Evolutionary conservation across 2,329 filamentous ascomycete species (phyloP), one percentile per base, ranked within the genome.

Genomic region (Ceratocystis alfenasii): DNA sequence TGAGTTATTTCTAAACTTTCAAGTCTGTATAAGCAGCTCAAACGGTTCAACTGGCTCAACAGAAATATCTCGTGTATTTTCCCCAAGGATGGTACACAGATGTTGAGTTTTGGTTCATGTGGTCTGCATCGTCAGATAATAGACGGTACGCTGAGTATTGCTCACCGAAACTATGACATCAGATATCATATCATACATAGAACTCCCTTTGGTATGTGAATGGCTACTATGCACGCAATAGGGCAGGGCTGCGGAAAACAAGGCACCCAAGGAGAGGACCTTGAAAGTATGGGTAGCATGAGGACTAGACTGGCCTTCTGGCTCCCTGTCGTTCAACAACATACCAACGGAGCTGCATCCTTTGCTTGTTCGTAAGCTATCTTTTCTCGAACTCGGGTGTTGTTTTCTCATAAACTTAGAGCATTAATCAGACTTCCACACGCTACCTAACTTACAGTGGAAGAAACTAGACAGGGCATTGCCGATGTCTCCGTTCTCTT

Each of bases 151-250:
- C 22, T 50, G n/a, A 10, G n/a, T 4, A 50, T 10, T 7, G 2
- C 22, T 50, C 48, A 50, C 48, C 48, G 48, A 50, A 50, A 50
- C 48, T 50, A 50, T 50, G 48, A 25, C 48, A 50, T 50, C 20
- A 50, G 48, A 25, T 50, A 20, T 6, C 3, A 10, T 20, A 20
- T 10, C n/a, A 41, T 8, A 20, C 8, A 50, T 1, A 22, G 20
- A 8, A 25, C 2, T 22, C 2, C 1, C 22, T 50, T 12, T n/a
- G 20, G 5, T 50, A 22, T 25, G 48, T 25, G 48, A 20, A 50
- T 50, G 48, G n/a, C 48, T 12, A 22, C n/a, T 25, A 3, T 50
- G 48, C 5, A 33, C 10, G 3, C 12, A 41, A 41, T 15, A 41
- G 6, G 3, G 5, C 12, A 41, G 6, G 3, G 5, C 48, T 25